Evolutionary conservation across 2,329 filamentous ascomycete genomes (phyloP).

Genomic region (Paraconiothyrium brasiliense): DNA sequence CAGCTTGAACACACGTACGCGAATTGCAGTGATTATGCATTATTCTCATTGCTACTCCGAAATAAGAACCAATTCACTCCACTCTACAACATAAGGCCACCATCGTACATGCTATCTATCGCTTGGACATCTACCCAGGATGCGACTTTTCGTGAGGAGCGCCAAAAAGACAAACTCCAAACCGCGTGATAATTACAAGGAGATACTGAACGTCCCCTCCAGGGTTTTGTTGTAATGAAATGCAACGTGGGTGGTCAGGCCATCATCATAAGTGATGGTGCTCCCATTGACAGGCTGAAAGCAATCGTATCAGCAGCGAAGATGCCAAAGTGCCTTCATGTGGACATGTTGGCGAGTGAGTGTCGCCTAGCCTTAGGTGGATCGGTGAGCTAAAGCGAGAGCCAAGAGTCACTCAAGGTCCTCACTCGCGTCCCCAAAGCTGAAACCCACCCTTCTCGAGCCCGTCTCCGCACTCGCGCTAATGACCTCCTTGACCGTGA

Average conservation of each 20-base stretch:
- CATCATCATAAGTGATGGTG: not conserved
- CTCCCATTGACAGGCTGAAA: constrained; percentile 17
- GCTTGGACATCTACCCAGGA: constrained; percentile 2
- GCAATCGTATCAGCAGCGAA: constrained; percentile 10
- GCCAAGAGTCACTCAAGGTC: constrained; percentile 3
- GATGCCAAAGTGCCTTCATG: not conserved
- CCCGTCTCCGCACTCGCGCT: constrained; percentile 1
- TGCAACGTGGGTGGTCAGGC: constrained; percentile 11
- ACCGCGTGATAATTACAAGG: constrained; percentile 32
- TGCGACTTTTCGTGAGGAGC: constrained; percentile 19
- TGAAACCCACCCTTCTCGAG: constrained; percentile 1
- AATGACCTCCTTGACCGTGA: constrained; percentile 2
- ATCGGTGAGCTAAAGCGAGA: not conserved
- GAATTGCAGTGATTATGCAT: constrained; percentile 8
- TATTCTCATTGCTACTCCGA: constrained; percentile 9
- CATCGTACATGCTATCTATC: constrained; percentile 19
- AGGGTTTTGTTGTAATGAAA: constrained; percentile 19
- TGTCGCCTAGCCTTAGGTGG: constrained; percentile 1
- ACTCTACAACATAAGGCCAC: not conserved
- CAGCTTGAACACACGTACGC: not conserved
- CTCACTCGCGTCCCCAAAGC: constrained; percentile 6
- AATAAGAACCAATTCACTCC: not conserved
- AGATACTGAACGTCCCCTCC: constrained; percentile 25
- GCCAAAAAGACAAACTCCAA: constrained; percentile 21
- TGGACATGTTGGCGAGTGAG: not conserved